These are phyloP conservation scores for Penicillium desertorum DNA, from an alignment of 495 filamentous ascomycete genomes.

Conservation along the genomic window DNA sequence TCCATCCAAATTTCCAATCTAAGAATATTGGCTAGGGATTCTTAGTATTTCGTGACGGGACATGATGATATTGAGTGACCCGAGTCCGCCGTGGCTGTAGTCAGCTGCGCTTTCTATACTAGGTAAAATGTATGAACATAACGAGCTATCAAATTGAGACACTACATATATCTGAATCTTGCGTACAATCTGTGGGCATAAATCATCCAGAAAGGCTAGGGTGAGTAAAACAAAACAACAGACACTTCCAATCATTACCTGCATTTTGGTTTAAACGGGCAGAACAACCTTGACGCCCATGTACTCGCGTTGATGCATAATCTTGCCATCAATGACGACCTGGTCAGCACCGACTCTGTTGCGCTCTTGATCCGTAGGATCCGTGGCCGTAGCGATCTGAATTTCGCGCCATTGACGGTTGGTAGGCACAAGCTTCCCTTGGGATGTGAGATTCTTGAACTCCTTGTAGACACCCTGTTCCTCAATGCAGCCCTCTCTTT, in stretches of 20 bases:
- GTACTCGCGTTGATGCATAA: constrained; percentile 46
- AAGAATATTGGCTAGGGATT: neutral
- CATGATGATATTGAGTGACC: too few relatives aligned
- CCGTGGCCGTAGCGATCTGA: constrained; percentile 41
- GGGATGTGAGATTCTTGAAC: constrained; percentile 34
- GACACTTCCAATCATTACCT: neutral
- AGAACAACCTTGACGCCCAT: constrained; percentile 46
- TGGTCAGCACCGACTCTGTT: constrained; percentile 41
- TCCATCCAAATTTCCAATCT: too few relatives aligned
- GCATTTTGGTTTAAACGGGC: constrained; percentile 27
- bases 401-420: constrained; percentile 44
- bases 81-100: too few relatives aligned
- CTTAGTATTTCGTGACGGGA: neutral
- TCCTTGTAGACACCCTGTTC: constrained; percentile 45
- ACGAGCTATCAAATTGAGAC: neutral
- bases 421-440: constrained; percentile 39
- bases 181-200: neutral
- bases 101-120: neutral
- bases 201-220: neutral
- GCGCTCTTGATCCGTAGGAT: constrained; percentile 37
- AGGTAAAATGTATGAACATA: neutral
- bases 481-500: constrained; percentile 41
- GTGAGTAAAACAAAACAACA: neutral
- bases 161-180: neutral
- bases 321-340: constrained; percentile 39